These are phyloP conservation scores for Fomitopsis pulvina DNA, from an alignment of 768 basidiomycete genomes.

Conservation along the genomic window DNA sequence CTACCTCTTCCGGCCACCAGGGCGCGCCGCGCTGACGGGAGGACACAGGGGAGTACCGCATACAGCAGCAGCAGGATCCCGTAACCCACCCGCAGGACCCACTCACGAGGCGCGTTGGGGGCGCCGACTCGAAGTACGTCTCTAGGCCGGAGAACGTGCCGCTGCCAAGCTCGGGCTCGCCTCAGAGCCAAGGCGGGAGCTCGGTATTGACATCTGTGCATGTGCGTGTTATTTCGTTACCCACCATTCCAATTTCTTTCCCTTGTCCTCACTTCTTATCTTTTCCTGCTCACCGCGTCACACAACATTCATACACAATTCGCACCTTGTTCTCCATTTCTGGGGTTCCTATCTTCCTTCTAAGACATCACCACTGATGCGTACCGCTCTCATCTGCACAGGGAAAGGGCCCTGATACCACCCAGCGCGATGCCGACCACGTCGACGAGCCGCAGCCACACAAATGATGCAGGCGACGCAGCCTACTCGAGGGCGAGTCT, in stretches of 20 bases:
- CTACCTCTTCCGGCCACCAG: not conserved
- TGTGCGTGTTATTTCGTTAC: conserved; percentile 1
- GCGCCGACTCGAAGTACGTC: not conserved
- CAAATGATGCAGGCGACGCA: conserved; percentile 11
- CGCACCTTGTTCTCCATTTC: no score
- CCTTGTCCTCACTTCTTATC: no score
- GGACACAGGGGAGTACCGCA: conserved; percentile 8
- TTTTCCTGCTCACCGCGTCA: no score
- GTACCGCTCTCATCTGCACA: not conserved
- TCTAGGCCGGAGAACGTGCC: not conserved
- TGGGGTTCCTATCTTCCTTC: no score
- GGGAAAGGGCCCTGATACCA: not conserved
- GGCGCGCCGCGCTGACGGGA: not conserved
- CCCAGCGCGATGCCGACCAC: conserved; percentile 5
- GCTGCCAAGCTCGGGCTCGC: not conserved
- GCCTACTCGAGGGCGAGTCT: conserved; percentile 13
- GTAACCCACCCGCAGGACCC: conserved; percentile 2
- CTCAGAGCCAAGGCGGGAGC: not conserved
- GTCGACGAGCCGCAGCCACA: conserved; percentile 8
- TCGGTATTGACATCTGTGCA: conserved; percentile 7
- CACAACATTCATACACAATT: no score
- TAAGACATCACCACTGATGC: no score
- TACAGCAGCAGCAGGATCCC: conserved; percentile 6
- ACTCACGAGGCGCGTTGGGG: not conserved
- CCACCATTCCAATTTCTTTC: no score